These are phyloP conservation scores for Baorangia bicolor DNA, from an alignment of 768 basidiomycete species.

Conservation along the genomic window DNA sequence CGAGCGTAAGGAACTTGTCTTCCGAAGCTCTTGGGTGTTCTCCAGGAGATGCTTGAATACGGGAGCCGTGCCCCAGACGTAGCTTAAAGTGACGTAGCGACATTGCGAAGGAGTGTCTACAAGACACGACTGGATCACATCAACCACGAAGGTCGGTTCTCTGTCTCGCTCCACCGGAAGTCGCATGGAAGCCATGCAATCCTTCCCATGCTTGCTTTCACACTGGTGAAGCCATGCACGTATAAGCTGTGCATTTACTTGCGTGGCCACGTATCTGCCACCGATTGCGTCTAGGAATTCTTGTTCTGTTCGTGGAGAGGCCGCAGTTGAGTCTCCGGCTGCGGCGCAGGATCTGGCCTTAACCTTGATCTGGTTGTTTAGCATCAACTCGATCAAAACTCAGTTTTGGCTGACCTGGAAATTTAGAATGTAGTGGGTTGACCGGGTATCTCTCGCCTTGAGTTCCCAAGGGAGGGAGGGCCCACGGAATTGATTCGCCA, in stretches of 20 bases:
- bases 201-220: conserved; percentile 10
- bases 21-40: conserved; percentile 6
- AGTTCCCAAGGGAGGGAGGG: conserved; percentile 12
- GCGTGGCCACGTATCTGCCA: conserved; percentile 4
- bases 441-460: background rate
- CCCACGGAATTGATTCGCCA: background rate
- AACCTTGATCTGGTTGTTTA: background rate
- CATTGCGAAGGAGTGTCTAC: conserved; percentile 17
- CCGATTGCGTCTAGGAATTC: conserved; percentile 2
- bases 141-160: conserved; percentile 15
- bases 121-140: conserved; percentile 16
- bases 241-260: conserved; percentile 9
- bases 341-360: background rate
- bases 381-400: background rate
- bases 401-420: conserved; percentile 1
- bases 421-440: background rate
- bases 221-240: conserved; percentile 14
- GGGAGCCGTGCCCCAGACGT: conserved; percentile 17
- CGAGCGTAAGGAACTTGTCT: background rate
- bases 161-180: background rate
- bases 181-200: conserved; percentile 3
- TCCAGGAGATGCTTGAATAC: conserved; percentile 12
- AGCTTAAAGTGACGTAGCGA: conserved; percentile 27
- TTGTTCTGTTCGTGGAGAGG: background rate
- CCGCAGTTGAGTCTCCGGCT: background rate